phyloP scores from a whole-genome alignment of 768 basidiomycete species.

The Pleurotus tuoliensis region DNA sequence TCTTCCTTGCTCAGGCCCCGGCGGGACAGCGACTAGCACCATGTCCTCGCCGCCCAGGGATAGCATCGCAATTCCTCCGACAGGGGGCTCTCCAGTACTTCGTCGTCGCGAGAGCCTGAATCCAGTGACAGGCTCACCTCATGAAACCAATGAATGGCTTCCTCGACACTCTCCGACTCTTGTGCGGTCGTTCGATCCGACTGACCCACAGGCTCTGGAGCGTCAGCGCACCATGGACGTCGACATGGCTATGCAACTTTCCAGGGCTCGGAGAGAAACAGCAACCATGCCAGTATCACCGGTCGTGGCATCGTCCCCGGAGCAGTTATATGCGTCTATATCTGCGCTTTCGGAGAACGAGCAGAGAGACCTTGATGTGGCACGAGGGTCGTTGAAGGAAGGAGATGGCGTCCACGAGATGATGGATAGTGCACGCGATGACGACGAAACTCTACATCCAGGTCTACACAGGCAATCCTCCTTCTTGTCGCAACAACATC shows the following conservation, averaged over 20 bases:
- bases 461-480: conserved; percentile 20
- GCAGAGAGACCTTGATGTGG: conserved; percentile 41
- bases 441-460: conserved; percentile 18
- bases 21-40: background rate
- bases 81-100: conserved; percentile 34
- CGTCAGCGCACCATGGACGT: conserved; percentile 93
- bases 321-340: conserved; percentile 22
- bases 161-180: conserved; percentile 62
- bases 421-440: conserved; percentile 13
- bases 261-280: conserved; percentile 66
- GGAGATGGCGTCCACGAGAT: conserved; percentile 14
- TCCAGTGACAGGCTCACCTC: conserved; percentile 24
- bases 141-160: conserved; percentile 35
- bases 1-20: too few relatives aligned
- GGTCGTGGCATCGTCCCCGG: conserved; percentile 25
- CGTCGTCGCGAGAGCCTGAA: conserved; percentile 35
- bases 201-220: conserved; percentile 75
- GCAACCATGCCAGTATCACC: conserved; percentile 34
- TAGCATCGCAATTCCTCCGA: conserved; percentile 27
- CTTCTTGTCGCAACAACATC: conserved; percentile 31
- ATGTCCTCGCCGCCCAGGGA: conserved; percentile 39
- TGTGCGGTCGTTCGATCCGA: conserved; percentile 56
- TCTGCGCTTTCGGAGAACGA: conserved; percentile 44
- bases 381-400: conserved; percentile 24
- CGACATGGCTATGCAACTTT: conserved; percentile 84